These are phyloP conservation scores for Fusarium sp. DNA, from an alignment of 2,329 filamentous ascomycete species.

Conservation along the genomic window DNA sequence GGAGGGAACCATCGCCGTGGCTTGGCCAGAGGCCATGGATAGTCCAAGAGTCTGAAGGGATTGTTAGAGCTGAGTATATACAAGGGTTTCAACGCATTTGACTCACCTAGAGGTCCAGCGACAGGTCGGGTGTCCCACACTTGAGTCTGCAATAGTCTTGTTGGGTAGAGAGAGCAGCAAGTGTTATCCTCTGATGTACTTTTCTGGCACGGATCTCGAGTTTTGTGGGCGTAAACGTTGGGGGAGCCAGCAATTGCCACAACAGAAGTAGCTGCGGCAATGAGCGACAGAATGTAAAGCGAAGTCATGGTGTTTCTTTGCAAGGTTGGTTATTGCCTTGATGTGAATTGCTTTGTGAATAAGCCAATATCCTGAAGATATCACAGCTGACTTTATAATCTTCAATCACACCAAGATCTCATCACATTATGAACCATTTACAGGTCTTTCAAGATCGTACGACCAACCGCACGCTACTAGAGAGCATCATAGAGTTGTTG, in stretches of 20 bases:
- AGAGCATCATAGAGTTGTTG: conserved; percentile 24
- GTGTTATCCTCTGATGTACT: background rate
- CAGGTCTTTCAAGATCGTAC: too few species aligned
- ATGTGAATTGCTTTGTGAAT: background rate
- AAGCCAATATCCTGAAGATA: background rate
- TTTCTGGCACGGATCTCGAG: conserved; percentile 15
- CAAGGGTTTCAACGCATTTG: accelerated
- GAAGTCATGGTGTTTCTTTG: conserved; percentile 6
- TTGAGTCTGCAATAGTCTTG: conserved; percentile 24
- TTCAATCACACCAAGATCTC: background rate
- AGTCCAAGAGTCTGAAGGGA: conserved; percentile 19
- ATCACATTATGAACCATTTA: background rate
- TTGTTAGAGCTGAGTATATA: background rate
- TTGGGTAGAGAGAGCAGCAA: conserved; percentile 27
- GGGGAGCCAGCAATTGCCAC: conserved; percentile 25
- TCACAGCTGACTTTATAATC: conserved; percentile 20
- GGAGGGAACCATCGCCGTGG: conserved; percentile 20
- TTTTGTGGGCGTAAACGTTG: conserved; percentile 13
- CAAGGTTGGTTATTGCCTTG: background rate
- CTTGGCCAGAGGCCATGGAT: conserved; percentile 22
- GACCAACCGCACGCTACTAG: background rate
- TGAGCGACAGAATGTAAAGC: conserved; percentile 14
- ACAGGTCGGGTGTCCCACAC: conserved; percentile 27
- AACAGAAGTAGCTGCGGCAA: conserved; percentile 20
- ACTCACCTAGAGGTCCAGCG: conserved; percentile 20